Evolutionary conservation across 345 rosid species (phyloP).

Genomic region (Hypericum perforatum): DNA sequence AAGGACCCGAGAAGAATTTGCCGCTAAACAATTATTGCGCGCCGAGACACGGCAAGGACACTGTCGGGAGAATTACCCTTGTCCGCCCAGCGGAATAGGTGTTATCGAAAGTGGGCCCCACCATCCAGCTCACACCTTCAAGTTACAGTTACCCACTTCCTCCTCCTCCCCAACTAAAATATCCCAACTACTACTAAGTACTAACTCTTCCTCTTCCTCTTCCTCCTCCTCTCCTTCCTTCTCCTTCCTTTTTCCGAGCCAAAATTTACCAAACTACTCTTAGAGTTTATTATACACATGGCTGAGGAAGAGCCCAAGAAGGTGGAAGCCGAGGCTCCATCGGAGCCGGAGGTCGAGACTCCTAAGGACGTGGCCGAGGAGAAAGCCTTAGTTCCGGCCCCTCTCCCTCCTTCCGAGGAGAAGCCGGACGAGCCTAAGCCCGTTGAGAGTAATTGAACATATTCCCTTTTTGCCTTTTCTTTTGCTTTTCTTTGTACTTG

Average conservation of each 20-base stretch:
- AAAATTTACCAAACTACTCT: too few relatives aligned
- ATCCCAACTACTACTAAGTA: too few relatives aligned
- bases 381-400: constrained; percentile 29
- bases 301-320: constrained; percentile 40
- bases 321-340: constrained; percentile 25
- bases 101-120: constrained; percentile 6
- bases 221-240: too few relatives aligned
- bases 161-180: constrained; percentile 15
- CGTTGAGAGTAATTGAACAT: constrained; percentile 20
- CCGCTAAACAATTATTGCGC: too few relatives aligned
- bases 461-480: neutral
- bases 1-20: too few relatives aligned
- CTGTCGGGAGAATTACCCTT: too few relatives aligned
- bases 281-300: constrained; percentile 21
- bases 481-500: neutral
- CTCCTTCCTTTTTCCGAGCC: neutral
- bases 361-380: constrained; percentile 34
- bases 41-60: too few relatives aligned
- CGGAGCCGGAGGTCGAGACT: constrained; percentile 17
- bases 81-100: constrained; percentile 19
- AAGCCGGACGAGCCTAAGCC: constrained; percentile 29
- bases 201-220: too few relatives aligned
- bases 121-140: constrained; percentile 17
- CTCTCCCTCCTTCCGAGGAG: constrained; percentile 20
- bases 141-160: constrained; percentile 8